Evolutionary conservation across 352 stramenopile species (phyloP).

Genomic region (Pythium periplocum): DNA sequence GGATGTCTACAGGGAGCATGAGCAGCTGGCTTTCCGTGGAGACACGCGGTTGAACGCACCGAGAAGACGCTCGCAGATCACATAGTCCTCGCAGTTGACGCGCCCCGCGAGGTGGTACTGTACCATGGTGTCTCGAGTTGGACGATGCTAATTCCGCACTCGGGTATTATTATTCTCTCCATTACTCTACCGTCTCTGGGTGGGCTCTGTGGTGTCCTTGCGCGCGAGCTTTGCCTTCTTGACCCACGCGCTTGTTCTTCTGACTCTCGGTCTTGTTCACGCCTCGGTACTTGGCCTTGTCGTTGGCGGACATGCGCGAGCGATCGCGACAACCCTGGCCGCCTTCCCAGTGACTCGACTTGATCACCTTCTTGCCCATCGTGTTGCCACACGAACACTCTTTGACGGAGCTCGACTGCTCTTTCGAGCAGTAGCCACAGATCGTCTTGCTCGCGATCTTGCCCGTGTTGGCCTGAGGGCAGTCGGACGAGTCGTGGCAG

Average conservation of each 20-base stretch:
- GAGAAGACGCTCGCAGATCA: constrained; percentile 64
- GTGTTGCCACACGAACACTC: constrained; percentile 73
- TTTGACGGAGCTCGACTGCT: constrained; percentile 74
- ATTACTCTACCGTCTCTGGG: neutral
- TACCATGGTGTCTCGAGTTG: constrained; percentile 19
- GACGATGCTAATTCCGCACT: neutral
- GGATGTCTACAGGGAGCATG: constrained; percentile 32
- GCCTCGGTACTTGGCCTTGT: constrained; percentile 75
- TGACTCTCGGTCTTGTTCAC: constrained; percentile 78
- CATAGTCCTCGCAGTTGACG: constrained; percentile 69
- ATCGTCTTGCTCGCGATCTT: constrained; percentile 83
- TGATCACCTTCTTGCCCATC: constrained; percentile 40
- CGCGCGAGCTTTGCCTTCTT: constrained; percentile 16
- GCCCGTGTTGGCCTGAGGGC: constrained; percentile 55
- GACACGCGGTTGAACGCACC: constrained; percentile 20
- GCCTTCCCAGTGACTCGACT: constrained; percentile 69
- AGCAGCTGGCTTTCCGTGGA: neutral
- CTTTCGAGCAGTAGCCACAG: constrained; percentile 76
- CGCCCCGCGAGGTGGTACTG: constrained; percentile 58
- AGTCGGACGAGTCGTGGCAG: constrained; percentile 72
- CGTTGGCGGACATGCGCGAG: constrained; percentile 47
- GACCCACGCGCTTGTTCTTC: constrained; percentile 71
- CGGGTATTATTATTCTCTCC: neutral
- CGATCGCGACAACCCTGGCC: constrained; percentile 64
- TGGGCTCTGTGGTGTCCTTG: neutral